Conservation (phyloP, 2,329 filamentous ascomycete genomes). For the Arachnomyces sp. region DNA sequence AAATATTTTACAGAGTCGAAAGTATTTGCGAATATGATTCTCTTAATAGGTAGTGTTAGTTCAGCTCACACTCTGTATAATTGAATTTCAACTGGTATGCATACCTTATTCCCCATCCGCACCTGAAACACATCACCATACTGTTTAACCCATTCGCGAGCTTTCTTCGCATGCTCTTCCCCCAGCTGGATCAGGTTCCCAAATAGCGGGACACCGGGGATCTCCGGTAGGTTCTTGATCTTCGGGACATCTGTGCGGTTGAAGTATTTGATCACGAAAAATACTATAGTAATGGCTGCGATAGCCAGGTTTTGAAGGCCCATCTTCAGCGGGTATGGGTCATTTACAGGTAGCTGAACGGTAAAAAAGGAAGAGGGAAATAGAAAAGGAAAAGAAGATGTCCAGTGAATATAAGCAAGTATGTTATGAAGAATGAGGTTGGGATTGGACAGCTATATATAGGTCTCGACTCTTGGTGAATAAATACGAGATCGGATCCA, state of each 20-base stretch:
- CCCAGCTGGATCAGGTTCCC: conserved; percentile 58
- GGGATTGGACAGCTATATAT: too few relatives aligned
- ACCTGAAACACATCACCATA: conserved; percentile 61
- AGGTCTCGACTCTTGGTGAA: too few relatives aligned
- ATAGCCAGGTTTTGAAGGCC: conserved; percentile 14
- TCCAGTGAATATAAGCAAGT: too few relatives aligned
- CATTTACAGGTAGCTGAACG: too few relatives aligned
- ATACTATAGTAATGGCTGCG: conserved; percentile 28
- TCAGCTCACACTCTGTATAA: not conserved
- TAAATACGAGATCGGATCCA: too few relatives aligned
- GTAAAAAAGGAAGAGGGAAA: too few relatives aligned
- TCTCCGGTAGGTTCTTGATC: conserved; percentile 55
- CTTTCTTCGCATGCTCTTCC: conserved; percentile 48
- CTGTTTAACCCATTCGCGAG: conserved; percentile 51
- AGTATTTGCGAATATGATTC: conserved; percentile 70
- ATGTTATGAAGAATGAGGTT: too few relatives aligned
- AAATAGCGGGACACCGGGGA: conserved; percentile 56
- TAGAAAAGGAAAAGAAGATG: too few relatives aligned
- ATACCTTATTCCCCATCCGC: conserved; percentile 59
- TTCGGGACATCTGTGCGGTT: conserved; percentile 51
- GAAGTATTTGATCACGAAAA: conserved; percentile 35
- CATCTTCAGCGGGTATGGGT: conserved; percentile 5
- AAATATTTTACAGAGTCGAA: conserved; percentile 65
- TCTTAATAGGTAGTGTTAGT: conserved; percentile 30
- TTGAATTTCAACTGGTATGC: conserved; percentile 1